Evolutionary conservation across 345 rosid genomes (phyloP), one percentile per base, ranked within the genome.

Genomic region (Trapa bicornis): DNA sequence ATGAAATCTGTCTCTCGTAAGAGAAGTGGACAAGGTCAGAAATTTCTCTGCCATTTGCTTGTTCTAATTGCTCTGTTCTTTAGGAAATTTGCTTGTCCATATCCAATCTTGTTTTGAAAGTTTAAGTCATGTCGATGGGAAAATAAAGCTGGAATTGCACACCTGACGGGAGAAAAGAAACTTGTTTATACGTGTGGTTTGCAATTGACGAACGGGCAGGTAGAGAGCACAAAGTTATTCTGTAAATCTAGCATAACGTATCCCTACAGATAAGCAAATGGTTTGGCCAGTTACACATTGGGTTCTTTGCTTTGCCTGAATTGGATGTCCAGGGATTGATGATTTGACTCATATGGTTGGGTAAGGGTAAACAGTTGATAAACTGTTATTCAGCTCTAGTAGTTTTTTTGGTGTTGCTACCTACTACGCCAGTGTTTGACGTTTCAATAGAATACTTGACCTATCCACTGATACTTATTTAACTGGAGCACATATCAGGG

Each of bases 21-120:
- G 77, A 81, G 83, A 64, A 78, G 74, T 61, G 79, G 83, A 11
- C 86, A 75, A 17, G 89, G 99, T 91, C 15, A 71, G 65, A 75
- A 3, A 58, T 65, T 65, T 65, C 1, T 36, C 14, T 33, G 6
- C 10, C 35, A 54, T 54, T n/a, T 54, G 33, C 14, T 58, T 32
- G 38, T 35, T 58, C 38, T 5, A 33, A 32, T 6, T 6, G 61
- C 36, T 29, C 35, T 8, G 6, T 57, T 57, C 35, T 57, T 57
- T 9, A 5, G 35, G 35, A 5, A 16, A 6, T 2, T 57, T 57
- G 22, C 32, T 0, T 33, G 11, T 33, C 14, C 9, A 29, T 8
- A 32, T 3, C 63, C 15, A 35, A 32, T 58, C 3, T 35, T 10
- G 1, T 3, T 58, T 29, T 3, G 33, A 32, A 35, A 32, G 37